Evolutionary conservation across 2,329 filamentous ascomycete genomes (phyloP).

Genomic region (Teratosphaeria gauchensis): DNA sequence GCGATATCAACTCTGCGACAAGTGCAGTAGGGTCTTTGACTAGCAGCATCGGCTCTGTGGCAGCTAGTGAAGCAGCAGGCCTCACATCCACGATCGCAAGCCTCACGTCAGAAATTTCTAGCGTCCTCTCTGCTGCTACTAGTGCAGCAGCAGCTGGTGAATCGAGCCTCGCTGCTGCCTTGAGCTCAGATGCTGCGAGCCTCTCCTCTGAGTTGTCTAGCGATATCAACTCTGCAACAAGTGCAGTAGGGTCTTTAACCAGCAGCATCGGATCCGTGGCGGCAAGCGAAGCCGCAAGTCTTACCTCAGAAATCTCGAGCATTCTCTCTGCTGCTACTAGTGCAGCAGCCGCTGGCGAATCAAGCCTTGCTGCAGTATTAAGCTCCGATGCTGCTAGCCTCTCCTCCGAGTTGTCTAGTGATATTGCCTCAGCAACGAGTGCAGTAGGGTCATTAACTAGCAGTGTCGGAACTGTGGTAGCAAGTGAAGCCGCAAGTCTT

Average conservation of each 20-base stretch:
- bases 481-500: not conserved
- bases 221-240: not conserved
- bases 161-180: not conserved
- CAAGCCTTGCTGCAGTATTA: not conserved
- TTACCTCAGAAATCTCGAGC: not conserved
- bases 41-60: not conserved
- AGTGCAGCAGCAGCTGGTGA: not conserved
- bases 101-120: not conserved
- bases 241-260: not conserved
- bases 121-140: not conserved
- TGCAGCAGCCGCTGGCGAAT: not conserved
- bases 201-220: not conserved
- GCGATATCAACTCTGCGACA: not conserved
- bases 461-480: not conserved
- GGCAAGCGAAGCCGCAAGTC: too few relatives aligned
- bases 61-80: too few relatives aligned
- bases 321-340: not conserved
- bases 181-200: not conserved
- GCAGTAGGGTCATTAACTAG: not conserved
- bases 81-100: not conserved
- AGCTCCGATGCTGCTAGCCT: not conserved
- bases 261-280: not conserved
- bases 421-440: not conserved
- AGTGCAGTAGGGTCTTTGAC: not conserved
- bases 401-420: not conserved